Conservation (phyloP, 1,284 basidiomycete species). For the Marasmius tenuissimus region DNA sequence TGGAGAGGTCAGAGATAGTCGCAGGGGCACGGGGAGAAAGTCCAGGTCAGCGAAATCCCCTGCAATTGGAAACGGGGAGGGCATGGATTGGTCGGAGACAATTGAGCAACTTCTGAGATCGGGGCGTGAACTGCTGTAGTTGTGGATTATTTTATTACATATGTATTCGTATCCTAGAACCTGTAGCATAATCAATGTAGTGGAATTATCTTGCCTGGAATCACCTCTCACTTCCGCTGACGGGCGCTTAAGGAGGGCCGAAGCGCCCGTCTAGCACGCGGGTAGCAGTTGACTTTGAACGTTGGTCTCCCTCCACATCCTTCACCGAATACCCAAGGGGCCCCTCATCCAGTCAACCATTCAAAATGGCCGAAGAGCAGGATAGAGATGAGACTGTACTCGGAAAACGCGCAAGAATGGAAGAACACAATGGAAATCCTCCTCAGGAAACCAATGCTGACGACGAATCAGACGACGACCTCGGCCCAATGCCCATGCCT, state of each 20-base stretch:
- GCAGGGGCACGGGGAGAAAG: constrained; percentile 14
- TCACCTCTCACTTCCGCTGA: too few species aligned
- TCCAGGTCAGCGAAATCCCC: constrained; percentile 13
- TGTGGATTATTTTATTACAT: not conserved
- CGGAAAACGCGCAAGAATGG: constrained; percentile 57
- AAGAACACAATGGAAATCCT: constrained; percentile 19
- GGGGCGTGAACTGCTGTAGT: constrained; percentile 9
- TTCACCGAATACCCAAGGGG: too few species aligned
- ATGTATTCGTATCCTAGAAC: not conserved
- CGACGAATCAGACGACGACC: constrained; percentile 64
- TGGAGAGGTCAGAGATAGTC: constrained; percentile 30
- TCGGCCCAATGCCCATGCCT: constrained; percentile 77
- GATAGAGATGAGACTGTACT: constrained; percentile 45
- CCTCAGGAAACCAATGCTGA: constrained; percentile 35
- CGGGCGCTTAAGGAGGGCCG: not conserved
- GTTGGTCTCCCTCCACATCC: too few species aligned
- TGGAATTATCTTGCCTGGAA: not conserved
- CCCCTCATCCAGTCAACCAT: too few species aligned
- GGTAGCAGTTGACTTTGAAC: not conserved
- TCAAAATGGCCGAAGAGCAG: constrained; percentile 34
- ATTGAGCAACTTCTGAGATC: constrained; percentile 25
- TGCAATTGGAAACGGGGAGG: constrained; percentile 33
- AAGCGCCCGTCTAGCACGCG: not conserved
- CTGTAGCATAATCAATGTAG: not conserved
- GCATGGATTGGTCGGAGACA: constrained; percentile 38